Conservation (phyloP, 2,329 filamentous ascomycete species). For the Fusarium globosum region DNA sequence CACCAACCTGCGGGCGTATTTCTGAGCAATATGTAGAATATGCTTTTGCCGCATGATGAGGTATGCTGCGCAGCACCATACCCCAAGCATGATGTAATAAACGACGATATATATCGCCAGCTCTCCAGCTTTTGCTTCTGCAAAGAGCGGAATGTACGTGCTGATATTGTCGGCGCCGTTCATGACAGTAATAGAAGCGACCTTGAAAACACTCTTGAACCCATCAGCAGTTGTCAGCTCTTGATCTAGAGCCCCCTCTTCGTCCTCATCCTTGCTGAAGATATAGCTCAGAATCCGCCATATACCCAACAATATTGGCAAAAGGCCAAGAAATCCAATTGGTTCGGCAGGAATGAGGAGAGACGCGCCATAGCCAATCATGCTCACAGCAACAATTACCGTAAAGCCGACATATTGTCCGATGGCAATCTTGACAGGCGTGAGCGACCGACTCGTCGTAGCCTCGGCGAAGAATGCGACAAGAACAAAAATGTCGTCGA, state of each 20-base stretch:
- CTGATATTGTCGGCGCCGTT: conserved; percentile 5
- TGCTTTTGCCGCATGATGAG: conserved; percentile 1
- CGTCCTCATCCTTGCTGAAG: not conserved
- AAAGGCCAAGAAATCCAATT: conserved; percentile 2
- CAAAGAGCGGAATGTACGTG: not conserved
- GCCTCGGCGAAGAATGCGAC: conserved; percentile 2
- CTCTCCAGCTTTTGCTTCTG: not conserved
- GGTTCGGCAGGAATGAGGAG: not conserved
- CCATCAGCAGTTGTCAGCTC: not conserved
- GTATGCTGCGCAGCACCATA: not conserved
- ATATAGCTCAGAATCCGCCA: not conserved
- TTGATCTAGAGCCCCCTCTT: not conserved
- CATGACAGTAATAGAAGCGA: conserved; percentile 2
- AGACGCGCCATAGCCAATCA: conserved; percentile 2
- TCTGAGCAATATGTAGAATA: not conserved
- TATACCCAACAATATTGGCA: not conserved
- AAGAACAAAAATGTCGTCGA: conserved; percentile 7
- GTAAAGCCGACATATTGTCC: conserved; percentile 12
- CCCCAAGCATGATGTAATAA: not conserved
- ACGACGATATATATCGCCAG: conserved; percentile 1
- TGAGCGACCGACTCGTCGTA: not conserved
- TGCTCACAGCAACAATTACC: not conserved
- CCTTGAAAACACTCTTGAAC: not conserved
- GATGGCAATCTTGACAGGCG: not conserved
- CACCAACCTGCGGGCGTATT: not conserved